Evolutionary conservation across 1,284 basidiomycete genomes (phyloP).

Genomic region (Meira nashicola): DNA sequence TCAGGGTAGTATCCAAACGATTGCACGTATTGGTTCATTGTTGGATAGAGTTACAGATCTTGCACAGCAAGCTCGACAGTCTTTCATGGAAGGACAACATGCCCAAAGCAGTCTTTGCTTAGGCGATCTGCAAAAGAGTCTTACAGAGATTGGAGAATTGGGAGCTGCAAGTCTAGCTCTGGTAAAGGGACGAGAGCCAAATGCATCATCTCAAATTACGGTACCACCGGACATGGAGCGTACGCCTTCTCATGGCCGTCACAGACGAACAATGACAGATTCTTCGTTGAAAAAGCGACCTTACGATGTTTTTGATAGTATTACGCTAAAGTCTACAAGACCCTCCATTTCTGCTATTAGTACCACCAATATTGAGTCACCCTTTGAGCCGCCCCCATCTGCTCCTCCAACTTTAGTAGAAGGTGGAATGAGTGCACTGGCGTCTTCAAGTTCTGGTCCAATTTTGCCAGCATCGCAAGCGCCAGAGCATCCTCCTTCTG

Average conservation of each 20-base stretch:
- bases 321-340: neutral
- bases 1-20: constrained; percentile 12
- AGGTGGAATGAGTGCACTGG: neutral
- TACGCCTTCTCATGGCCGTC: neutral
- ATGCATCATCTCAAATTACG: neutral
- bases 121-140: constrained; percentile 32
- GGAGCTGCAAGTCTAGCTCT: constrained; percentile 29
- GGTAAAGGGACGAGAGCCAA: neutral
- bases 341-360: too few relatives aligned
- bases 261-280: constrained; percentile 6
- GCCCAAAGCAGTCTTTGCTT: constrained; percentile 33
- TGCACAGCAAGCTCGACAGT: constrained; percentile 34
- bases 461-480: constrained; percentile 1
- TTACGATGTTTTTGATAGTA: neutral
- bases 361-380: neutral
- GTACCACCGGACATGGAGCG: neutral
- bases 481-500: constrained; percentile 12
- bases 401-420: constrained; percentile 15
- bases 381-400: constrained; percentile 15
- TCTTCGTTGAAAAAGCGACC: constrained; percentile 7
- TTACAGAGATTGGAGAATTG: constrained; percentile 36
- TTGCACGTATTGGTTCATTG: constrained; percentile 28
- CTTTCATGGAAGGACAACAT: constrained; percentile 36
- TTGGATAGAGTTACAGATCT: constrained; percentile 36
- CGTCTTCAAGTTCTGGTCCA: neutral